Conservation (phyloP, 2,329 filamentous ascomycete genomes). For the Aureobasidium sp. region DNA sequence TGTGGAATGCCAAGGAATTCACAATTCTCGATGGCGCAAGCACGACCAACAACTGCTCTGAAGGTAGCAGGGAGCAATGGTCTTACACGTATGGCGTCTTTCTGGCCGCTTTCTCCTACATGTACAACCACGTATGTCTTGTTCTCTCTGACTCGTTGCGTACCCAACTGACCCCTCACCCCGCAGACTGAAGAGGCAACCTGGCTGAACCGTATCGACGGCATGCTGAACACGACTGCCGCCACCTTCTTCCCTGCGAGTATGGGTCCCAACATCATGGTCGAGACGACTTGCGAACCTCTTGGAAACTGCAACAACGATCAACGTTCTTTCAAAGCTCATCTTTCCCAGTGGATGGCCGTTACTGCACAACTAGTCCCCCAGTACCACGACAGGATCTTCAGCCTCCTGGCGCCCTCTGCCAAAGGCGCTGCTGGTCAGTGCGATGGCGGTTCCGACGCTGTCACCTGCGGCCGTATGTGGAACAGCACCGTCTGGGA, state of each 20-base stretch:
- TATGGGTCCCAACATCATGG: slow-evolving; percentile 47
- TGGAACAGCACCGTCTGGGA: slow-evolving; percentile 36
- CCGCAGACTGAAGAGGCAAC: slow-evolving; percentile 9
- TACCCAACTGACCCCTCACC: neutral
- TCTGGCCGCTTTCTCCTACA: slow-evolving; percentile 19
- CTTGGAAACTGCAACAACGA: slow-evolving; percentile 56
- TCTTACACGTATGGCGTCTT: slow-evolving; percentile 32
- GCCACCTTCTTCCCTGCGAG: slow-evolving; percentile 43
- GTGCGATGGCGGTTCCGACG: slow-evolving; percentile 40
- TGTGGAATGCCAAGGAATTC: slow-evolving; percentile 40
- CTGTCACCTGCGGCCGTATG: slow-evolving; percentile 30
- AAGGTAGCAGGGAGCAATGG: slow-evolving; percentile 41
- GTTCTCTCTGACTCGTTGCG: too few relatives aligned
- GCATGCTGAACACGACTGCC: slow-evolving; percentile 9
- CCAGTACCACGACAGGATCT: slow-evolving; percentile 29
- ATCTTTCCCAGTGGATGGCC: slow-evolving; percentile 45
- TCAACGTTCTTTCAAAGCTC: slow-evolving; percentile 65
- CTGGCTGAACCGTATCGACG: slow-evolving; percentile 22
- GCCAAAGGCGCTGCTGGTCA: slow-evolving; percentile 45
- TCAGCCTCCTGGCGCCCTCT: slow-evolving; percentile 41
- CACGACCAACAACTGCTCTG: slow-evolving; percentile 41
- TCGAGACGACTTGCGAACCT: slow-evolving; percentile 59
- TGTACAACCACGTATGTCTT: slow-evolving; percentile 12
- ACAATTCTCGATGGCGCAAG: slow-evolving; percentile 48
- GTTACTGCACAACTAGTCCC: slow-evolving; percentile 33